phyloP scores from a whole-genome alignment of 179 eudicot genomes.

The Vitellaria paradoxa region DNA sequence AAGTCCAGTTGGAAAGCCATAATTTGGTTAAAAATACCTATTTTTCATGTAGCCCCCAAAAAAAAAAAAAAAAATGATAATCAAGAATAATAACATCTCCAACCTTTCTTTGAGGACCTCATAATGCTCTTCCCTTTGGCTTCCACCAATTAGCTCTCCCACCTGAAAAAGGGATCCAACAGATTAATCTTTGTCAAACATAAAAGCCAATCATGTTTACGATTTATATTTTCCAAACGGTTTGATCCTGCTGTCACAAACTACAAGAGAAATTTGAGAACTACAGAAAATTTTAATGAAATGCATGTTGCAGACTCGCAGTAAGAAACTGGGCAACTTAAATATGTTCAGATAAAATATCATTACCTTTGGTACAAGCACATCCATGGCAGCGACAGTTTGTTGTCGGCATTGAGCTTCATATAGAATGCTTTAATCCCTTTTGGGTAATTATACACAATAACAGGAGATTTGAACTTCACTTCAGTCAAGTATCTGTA shows the following conservation, averaged over 20 bases:
- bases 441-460: slow-evolving; percentile 93
- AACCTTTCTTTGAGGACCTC: slow-evolving; percentile 77
- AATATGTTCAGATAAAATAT: background rate
- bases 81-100: background rate
- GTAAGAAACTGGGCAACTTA: background rate
- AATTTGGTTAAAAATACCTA: background rate
- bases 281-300: background rate
- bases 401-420: slow-evolving; percentile 87
- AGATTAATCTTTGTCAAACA: background rate
- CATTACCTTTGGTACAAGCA: slow-evolving; percentile 92
- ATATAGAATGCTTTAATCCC: slow-evolving; percentile 96
- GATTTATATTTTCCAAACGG: background rate
- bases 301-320: background rate
- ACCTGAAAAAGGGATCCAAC: slow-evolving; percentile 47
- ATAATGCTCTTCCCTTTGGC: slow-evolving; percentile 92
- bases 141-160: slow-evolving; percentile 96
- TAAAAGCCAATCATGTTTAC: background rate
- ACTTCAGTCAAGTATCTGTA: slow-evolving; percentile 82
- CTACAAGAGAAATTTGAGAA: background rate
- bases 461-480: slow-evolving; percentile 73
- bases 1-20: background rate
- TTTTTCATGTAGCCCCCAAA: background rate
- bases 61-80: background rate
- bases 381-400: slow-evolving; percentile 99
- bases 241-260: background rate